A percentile compares a stretch with the other conserved stretches of the same genome.
Conservation (phyloP, 1,284 basidiomycete genomes). For the Ceratobasidium sp. region DNA sequence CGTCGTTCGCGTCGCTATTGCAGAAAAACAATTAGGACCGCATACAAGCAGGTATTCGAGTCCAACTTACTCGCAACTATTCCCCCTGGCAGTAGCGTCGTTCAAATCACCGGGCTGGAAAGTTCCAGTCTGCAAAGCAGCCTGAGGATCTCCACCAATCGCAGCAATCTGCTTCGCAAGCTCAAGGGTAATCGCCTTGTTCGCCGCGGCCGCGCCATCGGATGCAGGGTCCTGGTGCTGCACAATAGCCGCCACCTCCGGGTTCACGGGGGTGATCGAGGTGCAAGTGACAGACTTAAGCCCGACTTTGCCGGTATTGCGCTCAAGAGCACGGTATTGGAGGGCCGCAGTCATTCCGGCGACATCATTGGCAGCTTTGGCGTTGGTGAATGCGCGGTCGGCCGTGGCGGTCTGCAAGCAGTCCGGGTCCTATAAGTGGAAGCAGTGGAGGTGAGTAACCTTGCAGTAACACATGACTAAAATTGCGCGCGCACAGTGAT, state of each 20-base stretch:
- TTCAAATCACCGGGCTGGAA: conserved; percentile 70
- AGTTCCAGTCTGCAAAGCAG: conserved; percentile 73
- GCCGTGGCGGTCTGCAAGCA: conserved; percentile 69
- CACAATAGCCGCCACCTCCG: conserved; percentile 74
- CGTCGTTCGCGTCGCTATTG: conserved; percentile 65
- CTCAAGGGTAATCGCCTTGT: conserved; percentile 73
- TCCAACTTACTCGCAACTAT: conserved; percentile 55
- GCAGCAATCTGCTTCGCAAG: conserved; percentile 72
- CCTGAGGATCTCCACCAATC: conserved; percentile 73
- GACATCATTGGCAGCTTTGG: conserved; percentile 71
- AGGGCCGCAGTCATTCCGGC: conserved; percentile 71
- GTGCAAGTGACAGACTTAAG: conserved; percentile 66
- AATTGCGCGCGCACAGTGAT: conserved; percentile 60
- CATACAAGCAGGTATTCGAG: conserved; percentile 57
- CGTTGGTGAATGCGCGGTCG: conserved; percentile 72
- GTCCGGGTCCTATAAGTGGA: conserved; percentile 63
- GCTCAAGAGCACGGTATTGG: conserved; percentile 75
- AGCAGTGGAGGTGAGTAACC: not conserved
- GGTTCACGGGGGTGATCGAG: conserved; percentile 69
- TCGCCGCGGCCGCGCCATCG: conserved; percentile 66
- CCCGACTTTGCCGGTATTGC: conserved; percentile 73
- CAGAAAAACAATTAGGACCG: conserved; percentile 56
- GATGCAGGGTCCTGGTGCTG: conserved; percentile 79
- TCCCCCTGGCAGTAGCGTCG: conserved; percentile 64
- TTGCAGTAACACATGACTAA: not conserved